A percentile compares a stretch with the other conserved stretches of the same genome.
phyloP scores from a whole-genome alignment of 371 early-diverging fungal species.

The Coemansia sp. region DNA sequence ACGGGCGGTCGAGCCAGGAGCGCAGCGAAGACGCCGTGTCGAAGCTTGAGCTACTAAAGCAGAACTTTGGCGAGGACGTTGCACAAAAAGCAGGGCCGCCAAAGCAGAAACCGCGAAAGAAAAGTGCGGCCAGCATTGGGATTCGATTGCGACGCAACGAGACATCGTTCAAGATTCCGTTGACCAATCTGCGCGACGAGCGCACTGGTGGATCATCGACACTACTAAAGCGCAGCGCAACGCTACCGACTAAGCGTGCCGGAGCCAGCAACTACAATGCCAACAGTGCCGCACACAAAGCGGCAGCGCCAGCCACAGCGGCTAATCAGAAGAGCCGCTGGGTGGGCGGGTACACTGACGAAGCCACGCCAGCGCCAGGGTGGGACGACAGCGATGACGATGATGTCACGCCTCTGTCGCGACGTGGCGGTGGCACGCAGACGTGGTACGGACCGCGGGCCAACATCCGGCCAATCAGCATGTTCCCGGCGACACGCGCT shows the following conservation, averaged over 20 bases:
- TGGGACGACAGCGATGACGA: constrained; percentile 39
- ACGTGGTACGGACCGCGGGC: constrained; percentile 46
- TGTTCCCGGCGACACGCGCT: constrained; percentile 30
- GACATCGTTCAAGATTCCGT: constrained; percentile 21
- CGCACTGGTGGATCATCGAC: not conserved
- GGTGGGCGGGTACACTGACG: constrained; percentile 32
- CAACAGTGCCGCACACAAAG: not conserved
- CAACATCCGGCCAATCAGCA: constrained; percentile 39
- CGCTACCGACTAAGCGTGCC: constrained; percentile 35
- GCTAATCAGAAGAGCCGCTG: constrained; percentile 29
- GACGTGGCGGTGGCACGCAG: constrained; percentile 35
- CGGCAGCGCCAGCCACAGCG: not conserved
- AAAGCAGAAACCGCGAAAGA: constrained; percentile 5
- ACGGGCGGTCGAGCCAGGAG: not conserved
- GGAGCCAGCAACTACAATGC: not conserved
- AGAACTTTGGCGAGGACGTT: too few relatives aligned
- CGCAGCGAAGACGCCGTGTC: not conserved
- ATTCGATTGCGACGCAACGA: constrained; percentile 33
- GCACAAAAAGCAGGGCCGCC: not conserved
- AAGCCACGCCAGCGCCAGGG: constrained; percentile 18
- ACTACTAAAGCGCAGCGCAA: constrained; percentile 41
- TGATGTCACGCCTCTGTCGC: constrained; percentile 22
- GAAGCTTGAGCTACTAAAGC: too few relatives aligned
- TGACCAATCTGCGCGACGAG: constrained; percentile 27
- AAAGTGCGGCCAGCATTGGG: constrained; percentile 22